A percentile compares a stretch with the other conserved stretches of the same genome.
Conservation (phyloP, 352 stramenopile species). For the Phytophthora quininea region DNA sequence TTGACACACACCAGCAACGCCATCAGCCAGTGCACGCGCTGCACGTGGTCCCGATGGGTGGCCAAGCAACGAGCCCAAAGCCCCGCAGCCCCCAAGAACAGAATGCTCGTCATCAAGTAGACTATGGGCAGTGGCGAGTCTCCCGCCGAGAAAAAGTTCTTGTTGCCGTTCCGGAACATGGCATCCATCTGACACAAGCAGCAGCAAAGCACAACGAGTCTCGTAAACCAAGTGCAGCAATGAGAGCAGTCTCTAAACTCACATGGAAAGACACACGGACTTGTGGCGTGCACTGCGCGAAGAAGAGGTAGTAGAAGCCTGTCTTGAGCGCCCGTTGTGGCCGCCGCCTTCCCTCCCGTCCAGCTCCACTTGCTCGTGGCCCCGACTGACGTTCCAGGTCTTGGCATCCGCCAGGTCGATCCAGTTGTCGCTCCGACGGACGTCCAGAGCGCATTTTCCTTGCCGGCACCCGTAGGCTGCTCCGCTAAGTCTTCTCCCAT, state of each 20-base stretch:
- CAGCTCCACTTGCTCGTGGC: conserved; percentile 26
- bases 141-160: conserved; percentile 87
- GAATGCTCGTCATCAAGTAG: conserved; percentile 79
- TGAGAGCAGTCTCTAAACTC: conserved; percentile 2
- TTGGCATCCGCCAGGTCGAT: conserved; percentile 64
- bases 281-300: conserved; percentile 74
- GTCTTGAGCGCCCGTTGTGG: conserved; percentile 31
- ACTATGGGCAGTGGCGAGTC: conserved; percentile 86
- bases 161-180: conserved; percentile 78
- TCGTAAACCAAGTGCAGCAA: not conserved
- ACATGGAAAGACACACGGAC: conserved; percentile 91
- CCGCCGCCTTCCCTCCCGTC: conserved; percentile 14
- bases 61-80: conserved; percentile 77
- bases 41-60: conserved; percentile 62
- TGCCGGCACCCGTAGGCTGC: not conserved
- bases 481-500: conserved; percentile 16
- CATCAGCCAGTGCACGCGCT: conserved; percentile 96
- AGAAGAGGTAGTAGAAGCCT: conserved; percentile 92
- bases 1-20: conserved; percentile 93
- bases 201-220: not conserved
- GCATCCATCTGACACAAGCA: conserved; percentile 65
- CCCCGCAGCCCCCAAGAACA: conserved; percentile 61
- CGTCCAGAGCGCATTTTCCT: conserved; percentile 51
- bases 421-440: conserved; percentile 54
- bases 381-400: conserved; percentile 61